A percentile compares a stretch with the other conserved stretches of the same genome.
Evolutionary conservation across 192 early-diverging fungal genomes (phyloP).

Genomic region (Phlyctochytrium planicorne): DNA sequence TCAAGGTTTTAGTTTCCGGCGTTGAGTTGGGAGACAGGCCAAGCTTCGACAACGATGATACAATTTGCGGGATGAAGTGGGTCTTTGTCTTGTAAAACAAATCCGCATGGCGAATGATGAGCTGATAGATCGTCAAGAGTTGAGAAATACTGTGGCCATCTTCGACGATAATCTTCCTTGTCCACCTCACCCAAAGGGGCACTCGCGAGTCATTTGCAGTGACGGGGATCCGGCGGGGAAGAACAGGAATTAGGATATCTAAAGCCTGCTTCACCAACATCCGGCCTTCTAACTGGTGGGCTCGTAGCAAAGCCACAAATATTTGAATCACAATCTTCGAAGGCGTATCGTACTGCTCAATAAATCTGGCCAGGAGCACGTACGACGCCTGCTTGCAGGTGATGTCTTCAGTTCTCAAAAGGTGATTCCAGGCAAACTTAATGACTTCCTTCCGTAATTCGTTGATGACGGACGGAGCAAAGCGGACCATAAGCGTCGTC

Average conservation of each 20-base stretch:
- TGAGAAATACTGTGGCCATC: slow-evolving; percentile 87
- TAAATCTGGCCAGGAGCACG: slow-evolving; percentile 89
- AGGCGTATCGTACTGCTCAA: slow-evolving; percentile 90
- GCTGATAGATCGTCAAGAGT: slow-evolving; percentile 87
- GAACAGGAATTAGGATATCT: slow-evolving; percentile 88
- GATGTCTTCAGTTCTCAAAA: slow-evolving; percentile 73
- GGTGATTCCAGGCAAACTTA: slow-evolving; percentile 70
- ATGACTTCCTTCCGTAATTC: slow-evolving; percentile 77
- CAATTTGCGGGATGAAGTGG: slow-evolving; percentile 88
- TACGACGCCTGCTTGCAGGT: slow-evolving; percentile 96
- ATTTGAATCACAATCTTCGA: slow-evolving; percentile 75
- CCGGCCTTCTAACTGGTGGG: slow-evolving; percentile 87
- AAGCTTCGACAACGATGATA: slow-evolving; percentile 81
- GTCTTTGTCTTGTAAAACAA: slow-evolving; percentile 87
- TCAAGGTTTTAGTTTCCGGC: slow-evolving; percentile 78
- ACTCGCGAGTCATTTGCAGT: slow-evolving; percentile 28
- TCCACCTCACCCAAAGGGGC: slow-evolving; percentile 86
- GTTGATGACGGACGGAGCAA: slow-evolving; percentile 71
- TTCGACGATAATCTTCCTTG: slow-evolving; percentile 81
- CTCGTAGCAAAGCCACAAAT: slow-evolving; percentile 80
- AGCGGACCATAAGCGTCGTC: slow-evolving; percentile 82
- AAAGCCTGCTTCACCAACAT: slow-evolving; percentile 89
- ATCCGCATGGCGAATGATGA: slow-evolving; percentile 83
- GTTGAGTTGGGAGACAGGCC: slow-evolving; percentile 83
- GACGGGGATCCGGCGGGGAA: slow-evolving; percentile 77